Conservation (phyloP, 495 filamentous ascomycete genomes). For the Echria macrotheca region DNA sequence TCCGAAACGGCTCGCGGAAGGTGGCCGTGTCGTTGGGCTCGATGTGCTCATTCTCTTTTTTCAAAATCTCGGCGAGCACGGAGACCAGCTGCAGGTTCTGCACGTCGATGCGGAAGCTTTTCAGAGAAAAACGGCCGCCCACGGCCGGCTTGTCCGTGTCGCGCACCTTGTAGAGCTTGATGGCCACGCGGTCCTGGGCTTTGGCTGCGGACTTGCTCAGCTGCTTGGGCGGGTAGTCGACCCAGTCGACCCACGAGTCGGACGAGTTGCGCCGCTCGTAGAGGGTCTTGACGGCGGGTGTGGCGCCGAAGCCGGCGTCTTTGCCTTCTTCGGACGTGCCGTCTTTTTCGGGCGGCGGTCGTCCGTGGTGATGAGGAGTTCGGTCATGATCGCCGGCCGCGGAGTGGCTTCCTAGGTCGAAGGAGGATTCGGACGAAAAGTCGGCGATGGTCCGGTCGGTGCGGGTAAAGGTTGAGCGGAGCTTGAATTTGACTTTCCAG, state of each 20-base stretch:
- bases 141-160: constrained; percentile 29
- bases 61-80: constrained; percentile 27
- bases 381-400: not conserved
- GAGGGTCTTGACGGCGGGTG: constrained; percentile 19
- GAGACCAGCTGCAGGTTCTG: constrained; percentile 31
- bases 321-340: constrained; percentile 13
- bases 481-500: too few relatives aligned
- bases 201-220: constrained; percentile 28
- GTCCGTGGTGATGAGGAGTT: too few relatives aligned
- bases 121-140: constrained; percentile 26
- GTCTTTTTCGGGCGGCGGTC: too few relatives aligned
- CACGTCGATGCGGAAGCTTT: constrained; percentile 31
- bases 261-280: constrained; percentile 27
- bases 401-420: not conserved
- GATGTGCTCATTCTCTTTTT: constrained; percentile 27
- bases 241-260: constrained; percentile 27
- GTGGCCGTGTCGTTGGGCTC: constrained; percentile 26
- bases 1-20: constrained; percentile 30
- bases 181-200: constrained; percentile 33
- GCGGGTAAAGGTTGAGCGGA: too few relatives aligned
- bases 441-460: constrained; percentile 24
- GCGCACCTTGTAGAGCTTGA: constrained; percentile 37
- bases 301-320: constrained; percentile 17
- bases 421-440: constrained; percentile 16
- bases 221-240: constrained; percentile 35